Evolutionary conservation across 2,329 filamentous ascomycete genomes (phyloP).

Genomic region (Metarhizium sp.): DNA sequence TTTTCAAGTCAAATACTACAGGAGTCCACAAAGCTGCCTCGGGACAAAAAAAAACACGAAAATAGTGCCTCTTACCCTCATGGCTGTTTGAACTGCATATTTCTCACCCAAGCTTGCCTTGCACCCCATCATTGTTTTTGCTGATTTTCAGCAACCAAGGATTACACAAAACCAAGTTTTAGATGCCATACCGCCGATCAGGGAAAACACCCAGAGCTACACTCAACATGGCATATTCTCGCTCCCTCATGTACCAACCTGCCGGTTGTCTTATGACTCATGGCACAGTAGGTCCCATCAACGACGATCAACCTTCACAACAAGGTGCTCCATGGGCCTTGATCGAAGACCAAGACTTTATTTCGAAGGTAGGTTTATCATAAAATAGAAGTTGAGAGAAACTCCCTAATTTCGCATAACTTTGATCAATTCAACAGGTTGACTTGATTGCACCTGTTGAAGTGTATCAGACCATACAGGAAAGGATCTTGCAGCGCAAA

Average conservation of each 20-base stretch:
- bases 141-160: background rate
- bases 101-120: too few relatives aligned
- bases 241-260: slow-evolving; percentile 39
- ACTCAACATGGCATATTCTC: slow-evolving; percentile 35
- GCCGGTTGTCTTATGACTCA: slow-evolving; percentile 69
- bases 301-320: slow-evolving; percentile 58
- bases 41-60: too few relatives aligned
- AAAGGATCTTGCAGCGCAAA: slow-evolving; percentile 34
- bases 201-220: background rate
- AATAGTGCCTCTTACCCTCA: too few relatives aligned
- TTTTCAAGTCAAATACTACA: background rate
- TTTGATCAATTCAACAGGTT: slow-evolving; percentile 29
- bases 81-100: too few relatives aligned
- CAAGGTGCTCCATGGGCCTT: slow-evolving; percentile 71
- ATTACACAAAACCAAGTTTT: background rate
- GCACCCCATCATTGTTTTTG: background rate
- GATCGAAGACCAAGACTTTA: slow-evolving; percentile 54
- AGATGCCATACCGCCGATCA: background rate
- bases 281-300: slow-evolving; percentile 57
- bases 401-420: background rate
- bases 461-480: slow-evolving; percentile 42
- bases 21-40: too few relatives aligned
- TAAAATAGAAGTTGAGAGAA: background rate
- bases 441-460: slow-evolving; percentile 67
- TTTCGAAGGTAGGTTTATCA: slow-evolving; percentile 48